phyloP scores from a whole-genome alignment of 2,329 filamentous ascomycete species.

The Cordyceps sp. region DNA sequence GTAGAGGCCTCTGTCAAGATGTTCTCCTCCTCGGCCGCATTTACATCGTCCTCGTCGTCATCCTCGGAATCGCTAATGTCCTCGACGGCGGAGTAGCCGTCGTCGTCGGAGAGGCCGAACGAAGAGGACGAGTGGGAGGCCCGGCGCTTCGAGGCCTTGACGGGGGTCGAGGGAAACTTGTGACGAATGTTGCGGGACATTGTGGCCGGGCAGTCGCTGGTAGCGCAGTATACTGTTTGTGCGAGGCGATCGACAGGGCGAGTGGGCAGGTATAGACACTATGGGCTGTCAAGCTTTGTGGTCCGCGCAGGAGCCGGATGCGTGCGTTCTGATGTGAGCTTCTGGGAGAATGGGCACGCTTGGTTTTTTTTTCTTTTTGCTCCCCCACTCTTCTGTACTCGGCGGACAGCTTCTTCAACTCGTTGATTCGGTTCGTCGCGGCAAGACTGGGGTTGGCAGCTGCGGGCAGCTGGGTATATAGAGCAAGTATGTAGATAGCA shows the following conservation, averaged over 20 bases:
- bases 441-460: no score
- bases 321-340: no score
- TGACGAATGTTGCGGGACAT: conserved; percentile 39
- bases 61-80: conserved; percentile 63
- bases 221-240: neutral
- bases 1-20: conserved; percentile 36
- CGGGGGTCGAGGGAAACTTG: conserved; percentile 27
- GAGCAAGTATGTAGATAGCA: no score
- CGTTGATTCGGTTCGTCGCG: no score
- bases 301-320: no score
- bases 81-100: conserved; percentile 63
- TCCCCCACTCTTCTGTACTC: no score
- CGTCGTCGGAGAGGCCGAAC: conserved; percentile 47
- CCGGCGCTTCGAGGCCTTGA: conserved; percentile 28
- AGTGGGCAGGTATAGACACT: no score
- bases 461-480: no score
- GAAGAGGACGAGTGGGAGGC: conserved; percentile 36
- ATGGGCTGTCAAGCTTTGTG: no score
- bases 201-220: conserved; percentile 1
- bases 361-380: no score
- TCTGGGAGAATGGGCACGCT: no score
- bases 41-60: conserved; percentile 63
- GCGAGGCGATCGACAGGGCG: neutral
- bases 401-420: no score
- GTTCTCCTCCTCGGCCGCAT: conserved; percentile 61